Conservation (phyloP, 768 basidiomycete genomes). For the Leccinum subgranulosum region DNA sequence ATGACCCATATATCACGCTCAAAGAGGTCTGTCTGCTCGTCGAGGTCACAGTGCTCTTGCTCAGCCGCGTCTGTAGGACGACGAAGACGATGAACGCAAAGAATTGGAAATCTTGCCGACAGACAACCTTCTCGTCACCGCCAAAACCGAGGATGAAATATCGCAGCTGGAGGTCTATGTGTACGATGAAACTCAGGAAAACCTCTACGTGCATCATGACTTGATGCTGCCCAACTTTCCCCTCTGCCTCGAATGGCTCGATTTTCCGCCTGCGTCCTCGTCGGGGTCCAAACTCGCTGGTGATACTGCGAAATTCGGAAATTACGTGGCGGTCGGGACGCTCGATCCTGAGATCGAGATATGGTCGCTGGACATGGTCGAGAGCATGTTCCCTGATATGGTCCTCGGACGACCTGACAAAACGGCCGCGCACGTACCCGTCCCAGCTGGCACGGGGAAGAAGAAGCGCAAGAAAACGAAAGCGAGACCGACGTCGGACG, state of each 20-base stretch:
- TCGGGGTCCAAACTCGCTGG: slow-evolving; percentile 34
- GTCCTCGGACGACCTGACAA: slow-evolving; percentile 89
- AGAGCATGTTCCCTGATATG: slow-evolving; percentile 90
- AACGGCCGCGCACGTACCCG: slow-evolving; percentile 74
- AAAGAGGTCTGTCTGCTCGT: slow-evolving; percentile 67
- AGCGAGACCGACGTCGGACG: slow-evolving; percentile 54
- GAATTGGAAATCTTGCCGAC: slow-evolving; percentile 87
- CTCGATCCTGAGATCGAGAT: slow-evolving; percentile 98
- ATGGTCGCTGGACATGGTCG: slow-evolving; percentile 92
- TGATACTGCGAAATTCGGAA: slow-evolving; percentile 52
- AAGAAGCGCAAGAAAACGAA: slow-evolving; percentile 92
- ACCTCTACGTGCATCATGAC: slow-evolving; percentile 95
- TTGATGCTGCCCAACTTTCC: slow-evolving; percentile 97
- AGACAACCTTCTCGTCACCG: slow-evolving; percentile 89
- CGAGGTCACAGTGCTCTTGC: not conserved
- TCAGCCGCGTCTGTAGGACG: slow-evolving; percentile 23
- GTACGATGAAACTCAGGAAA: slow-evolving; percentile 89
- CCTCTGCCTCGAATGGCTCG: slow-evolving; percentile 98
- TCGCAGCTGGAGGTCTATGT: slow-evolving; percentile 95
- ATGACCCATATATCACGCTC: slow-evolving; percentile 95
- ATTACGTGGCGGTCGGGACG: slow-evolving; percentile 94
- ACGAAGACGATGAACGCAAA: slow-evolving; percentile 77
- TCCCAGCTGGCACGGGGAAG: slow-evolving; percentile 87
- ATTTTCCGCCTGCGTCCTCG: slow-evolving; percentile 75
- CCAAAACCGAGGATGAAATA: slow-evolving; percentile 96